Conservation (phyloP, 1,284 basidiomycete species). For the Ustilago tritici region DNA sequence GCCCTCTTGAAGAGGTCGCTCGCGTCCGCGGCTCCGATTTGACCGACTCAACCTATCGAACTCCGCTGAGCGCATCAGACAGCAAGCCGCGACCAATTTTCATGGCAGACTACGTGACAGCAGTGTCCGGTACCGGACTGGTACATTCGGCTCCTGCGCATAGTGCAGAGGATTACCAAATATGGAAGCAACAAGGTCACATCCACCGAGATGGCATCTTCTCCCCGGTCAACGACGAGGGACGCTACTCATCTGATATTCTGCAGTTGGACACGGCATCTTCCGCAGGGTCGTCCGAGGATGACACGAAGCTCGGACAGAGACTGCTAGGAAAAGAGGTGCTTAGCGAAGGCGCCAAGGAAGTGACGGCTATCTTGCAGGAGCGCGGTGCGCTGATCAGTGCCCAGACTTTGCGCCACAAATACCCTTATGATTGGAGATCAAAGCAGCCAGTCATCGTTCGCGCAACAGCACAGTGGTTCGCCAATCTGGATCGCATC, state of each 20-base stretch:
- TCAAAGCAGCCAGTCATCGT: conserved; percentile 92
- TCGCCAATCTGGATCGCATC: conserved; percentile 87
- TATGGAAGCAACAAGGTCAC: conserved; percentile 55
- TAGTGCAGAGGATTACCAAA: conserved; percentile 87
- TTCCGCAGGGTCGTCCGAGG: conserved; percentile 72
- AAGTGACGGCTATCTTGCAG: conserved; percentile 74
- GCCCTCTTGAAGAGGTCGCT: conserved; percentile 39
- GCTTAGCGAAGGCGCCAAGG: conserved; percentile 78
- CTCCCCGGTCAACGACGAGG: conserved; percentile 79
- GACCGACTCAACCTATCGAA: conserved; percentile 77
- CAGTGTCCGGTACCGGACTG: conserved; percentile 91
- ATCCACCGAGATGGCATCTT: conserved; percentile 47
- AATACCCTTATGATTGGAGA: conserved; percentile 97
- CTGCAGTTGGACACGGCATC: conserved; percentile 19
- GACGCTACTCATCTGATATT: conserved; percentile 75
- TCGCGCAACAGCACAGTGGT: conserved; percentile 98
- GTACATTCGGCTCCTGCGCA: conserved; percentile 97
- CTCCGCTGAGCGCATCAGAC: conserved; percentile 76
- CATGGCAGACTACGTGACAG: conserved; percentile 79
- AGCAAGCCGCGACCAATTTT: conserved; percentile 71
- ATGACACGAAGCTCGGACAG: conserved; percentile 66
- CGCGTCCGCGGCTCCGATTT: conserved; percentile 70
- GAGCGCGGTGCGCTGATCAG: conserved; percentile 75
- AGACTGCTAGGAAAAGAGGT: conserved; percentile 80
- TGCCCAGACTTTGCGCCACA: conserved; percentile 80